Evolutionary conservation across 2,329 filamentous ascomycete genomes (phyloP).

Genomic region (Colletotrichum sp.): DNA sequence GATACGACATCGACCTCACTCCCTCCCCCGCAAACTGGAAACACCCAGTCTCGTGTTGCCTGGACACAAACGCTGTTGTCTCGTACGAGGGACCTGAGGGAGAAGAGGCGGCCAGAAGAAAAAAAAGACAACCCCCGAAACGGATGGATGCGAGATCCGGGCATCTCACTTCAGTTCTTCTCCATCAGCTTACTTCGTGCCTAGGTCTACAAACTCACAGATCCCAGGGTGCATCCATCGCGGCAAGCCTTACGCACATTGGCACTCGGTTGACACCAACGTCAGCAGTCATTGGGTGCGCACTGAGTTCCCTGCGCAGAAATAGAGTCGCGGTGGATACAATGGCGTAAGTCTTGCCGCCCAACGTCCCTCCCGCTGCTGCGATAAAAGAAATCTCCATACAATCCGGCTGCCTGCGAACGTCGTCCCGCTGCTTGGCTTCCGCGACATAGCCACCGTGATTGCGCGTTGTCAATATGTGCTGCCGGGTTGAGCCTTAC

Average conservation of each 20-base stretch:
- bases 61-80: background rate
- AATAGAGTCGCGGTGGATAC: slow-evolving; percentile 15
- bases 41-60: background rate
- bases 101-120: background rate
- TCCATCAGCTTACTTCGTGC: background rate
- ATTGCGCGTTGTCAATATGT: slow-evolving; percentile 12
- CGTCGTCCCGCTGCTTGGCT: slow-evolving; percentile 2
- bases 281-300: background rate
- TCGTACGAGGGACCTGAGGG: background rate
- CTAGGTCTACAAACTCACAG: background rate
- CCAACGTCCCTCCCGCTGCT: background rate
- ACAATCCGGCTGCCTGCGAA: background rate
- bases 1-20: background rate
- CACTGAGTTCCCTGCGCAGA: slow-evolving; percentile 2
- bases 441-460: slow-evolving; percentile 14
- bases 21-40: background rate
- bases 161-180: background rate
- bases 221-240: background rate
- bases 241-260: background rate
- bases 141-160: background rate
- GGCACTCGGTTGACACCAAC: background rate
- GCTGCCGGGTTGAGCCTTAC: background rate
- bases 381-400: background rate
- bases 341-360: slow-evolving; percentile 15
- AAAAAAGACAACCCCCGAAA: background rate